Evolutionary conservation across 371 early-diverging fungal genomes (phyloP).

Genomic region (Zopfochytrium polystomum): DNA sequence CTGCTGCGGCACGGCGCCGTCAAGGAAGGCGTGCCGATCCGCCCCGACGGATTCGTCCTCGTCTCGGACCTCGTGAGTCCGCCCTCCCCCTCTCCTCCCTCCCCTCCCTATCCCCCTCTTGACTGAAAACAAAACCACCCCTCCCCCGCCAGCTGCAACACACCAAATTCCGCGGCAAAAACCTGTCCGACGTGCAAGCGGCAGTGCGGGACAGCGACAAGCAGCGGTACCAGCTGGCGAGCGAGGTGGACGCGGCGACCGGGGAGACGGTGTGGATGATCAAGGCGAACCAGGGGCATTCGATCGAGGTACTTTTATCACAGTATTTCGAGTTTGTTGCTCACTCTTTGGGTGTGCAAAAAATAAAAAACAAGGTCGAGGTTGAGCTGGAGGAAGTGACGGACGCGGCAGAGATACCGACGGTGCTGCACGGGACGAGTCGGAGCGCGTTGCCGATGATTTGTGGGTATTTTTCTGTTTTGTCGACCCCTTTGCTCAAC

Average conservation of each 20-base stretch:
- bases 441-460: constrained; percentile 58
- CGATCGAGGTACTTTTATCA: constrained; percentile 40
- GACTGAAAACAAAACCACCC: too few species aligned
- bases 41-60: constrained; percentile 69
- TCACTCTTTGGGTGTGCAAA: background rate
- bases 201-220: constrained; percentile 76
- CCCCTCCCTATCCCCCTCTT: background rate
- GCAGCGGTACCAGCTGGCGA: constrained; percentile 64
- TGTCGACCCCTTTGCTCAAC: background rate
- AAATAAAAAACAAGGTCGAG: constrained; percentile 29
- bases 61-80: constrained; percentile 57
- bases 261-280: too few species aligned
- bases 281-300: constrained; percentile 87
- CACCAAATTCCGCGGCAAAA: constrained; percentile 55
- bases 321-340: background rate
- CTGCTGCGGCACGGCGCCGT: constrained; percentile 80
- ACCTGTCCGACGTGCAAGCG: constrained; percentile 52
- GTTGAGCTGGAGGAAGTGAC: constrained; percentile 53
- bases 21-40: constrained; percentile 68
- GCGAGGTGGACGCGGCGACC: constrained; percentile 25
- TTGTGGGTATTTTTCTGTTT: constrained; percentile 30
- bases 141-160: constrained; percentile 55
- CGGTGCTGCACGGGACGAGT: constrained; percentile 77
- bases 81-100: background rate
- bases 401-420: constrained; percentile 51